Conservation (phyloP, 805 yeast species). For the Candida bentonensis region DNA sequence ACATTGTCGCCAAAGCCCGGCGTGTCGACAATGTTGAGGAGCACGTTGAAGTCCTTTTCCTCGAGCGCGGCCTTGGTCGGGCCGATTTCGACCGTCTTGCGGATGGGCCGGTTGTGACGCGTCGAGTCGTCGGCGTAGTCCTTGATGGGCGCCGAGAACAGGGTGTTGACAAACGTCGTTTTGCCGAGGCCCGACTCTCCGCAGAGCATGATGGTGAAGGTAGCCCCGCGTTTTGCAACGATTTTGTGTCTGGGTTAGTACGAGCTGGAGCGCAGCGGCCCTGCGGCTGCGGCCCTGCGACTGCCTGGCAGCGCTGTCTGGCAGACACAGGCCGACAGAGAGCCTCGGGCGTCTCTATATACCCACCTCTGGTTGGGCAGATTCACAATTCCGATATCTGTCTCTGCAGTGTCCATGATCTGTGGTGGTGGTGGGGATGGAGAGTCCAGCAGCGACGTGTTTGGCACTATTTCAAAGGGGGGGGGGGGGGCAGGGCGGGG, state of each 20-base stretch:
- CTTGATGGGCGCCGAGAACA: constrained; percentile 43
- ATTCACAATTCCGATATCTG: constrained; percentile 18
- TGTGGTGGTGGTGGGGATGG: too few relatives aligned
- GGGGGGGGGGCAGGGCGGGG: too few relatives aligned
- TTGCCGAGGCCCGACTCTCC: constrained; percentile 79
- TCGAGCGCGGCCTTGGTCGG: constrained; percentile 35
- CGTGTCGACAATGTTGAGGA: constrained; percentile 54
- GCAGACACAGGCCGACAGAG: background rate
- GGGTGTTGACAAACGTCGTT: constrained; percentile 52
- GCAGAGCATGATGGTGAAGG: constrained; percentile 69
- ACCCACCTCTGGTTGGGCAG: constrained; percentile 22
- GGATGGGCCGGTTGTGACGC: constrained; percentile 25
- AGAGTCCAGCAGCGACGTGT: too few relatives aligned
- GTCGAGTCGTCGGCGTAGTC: constrained; percentile 26
- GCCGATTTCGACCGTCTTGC: constrained; percentile 26
- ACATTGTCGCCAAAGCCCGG: constrained; percentile 65
- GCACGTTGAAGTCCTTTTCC: constrained; percentile 46
- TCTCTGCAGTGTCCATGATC: too few relatives aligned
- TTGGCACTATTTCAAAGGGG: too few relatives aligned
- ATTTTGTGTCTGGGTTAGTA: constrained; percentile 20
- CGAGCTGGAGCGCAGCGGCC: background rate
- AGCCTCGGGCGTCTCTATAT: too few relatives aligned
- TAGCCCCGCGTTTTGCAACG: constrained; percentile 40
- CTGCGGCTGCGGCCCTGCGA: too few relatives aligned
- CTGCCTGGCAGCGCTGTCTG: background rate